Base-by-base conservation (phyloP, 1,139 yeast genomes). In the Candida glucosophila region DNA sequence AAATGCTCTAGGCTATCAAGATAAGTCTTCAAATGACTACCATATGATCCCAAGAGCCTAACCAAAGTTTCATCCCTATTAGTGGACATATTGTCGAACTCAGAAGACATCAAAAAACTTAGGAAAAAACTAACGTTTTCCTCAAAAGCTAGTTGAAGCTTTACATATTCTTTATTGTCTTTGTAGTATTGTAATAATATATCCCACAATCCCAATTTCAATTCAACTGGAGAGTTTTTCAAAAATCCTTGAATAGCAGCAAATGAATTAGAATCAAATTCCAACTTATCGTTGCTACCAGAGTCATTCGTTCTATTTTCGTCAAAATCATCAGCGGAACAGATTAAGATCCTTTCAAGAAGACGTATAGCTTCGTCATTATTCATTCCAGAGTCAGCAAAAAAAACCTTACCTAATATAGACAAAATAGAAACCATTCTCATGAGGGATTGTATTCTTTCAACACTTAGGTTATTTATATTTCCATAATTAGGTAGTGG, bases 191-290 rank as follows among this genome's bases (percentile, higher is more conserved):
- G 73, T 22, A 83, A 63, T 11, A 90, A 55, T 14, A 82, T 63
- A 23, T 73, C 71, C 96, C 97, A 88, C 3, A 90, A 55, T 30
- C 75, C 75, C 19, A 85, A 55, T 29, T 70, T 73, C 50, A 86
- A 67, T 19, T 75, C 78, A 12, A 79, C 58, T 0, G 90, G 72
- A 0, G 94, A 75, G 9, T 58, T 58, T 2, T 58, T 55, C 12
- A 90, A 58, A 40, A 85, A 85, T 11, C 55, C 49, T 14, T 64
- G 58, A 44, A 83, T 74, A 4, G 85, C 73, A 3, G 28, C 15
- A 7, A 58, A 41, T 1, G 61, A 58, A 6, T 37, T 37, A 9
- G 31, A 18, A 25, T 49, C 50, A 17, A 41, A 35, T 4, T 14
- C 23, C 8, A 16, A n/a, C 17, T 17, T 23, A 11, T 25, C 27